A percentile compares a stretch with the other conserved stretches of the same genome.
These are phyloP conservation scores for Chlorophyllum brunneum DNA, from an alignment of 768 basidiomycete species.

Conservation along the genomic window DNA sequence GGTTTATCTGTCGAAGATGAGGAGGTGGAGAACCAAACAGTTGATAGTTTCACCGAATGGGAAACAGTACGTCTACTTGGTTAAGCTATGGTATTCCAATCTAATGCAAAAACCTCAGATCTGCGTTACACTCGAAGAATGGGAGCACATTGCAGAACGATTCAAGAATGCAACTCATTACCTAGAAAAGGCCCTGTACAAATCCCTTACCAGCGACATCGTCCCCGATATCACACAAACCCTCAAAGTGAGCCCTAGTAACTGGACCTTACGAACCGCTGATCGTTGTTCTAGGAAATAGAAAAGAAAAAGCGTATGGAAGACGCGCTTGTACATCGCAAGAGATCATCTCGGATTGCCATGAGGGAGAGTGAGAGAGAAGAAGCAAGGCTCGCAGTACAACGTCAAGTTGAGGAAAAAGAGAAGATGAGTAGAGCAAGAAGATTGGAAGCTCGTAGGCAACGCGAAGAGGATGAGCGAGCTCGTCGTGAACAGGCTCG, in stretches of 20 bases:
- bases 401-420: slow-evolving; percentile 59
- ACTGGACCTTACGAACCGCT: not conserved
- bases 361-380: slow-evolving; percentile 78
- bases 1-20: slow-evolving; percentile 7
- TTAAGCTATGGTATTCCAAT: not conserved
- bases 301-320: slow-evolving; percentile 61
- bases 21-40: slow-evolving; percentile 2
- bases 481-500: slow-evolving; percentile 54
- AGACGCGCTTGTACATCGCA: slow-evolving; percentile 78
- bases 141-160: slow-evolving; percentile 74
- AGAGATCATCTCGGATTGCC: slow-evolving; percentile 88
- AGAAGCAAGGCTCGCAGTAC: slow-evolving; percentile 58
- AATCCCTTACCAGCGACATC: slow-evolving; percentile 57
- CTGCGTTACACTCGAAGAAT: slow-evolving; percentile 78
- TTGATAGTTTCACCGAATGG: slow-evolving; percentile 73
- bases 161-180: slow-evolving; percentile 78
- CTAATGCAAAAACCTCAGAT: slow-evolving; percentile 44
- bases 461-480: slow-evolving; percentile 55
- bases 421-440: slow-evolving; percentile 64
- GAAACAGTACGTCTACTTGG: slow-evolving; percentile 63
- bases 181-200: slow-evolving; percentile 76
- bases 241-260: slow-evolving; percentile 47
- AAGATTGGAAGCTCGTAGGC: slow-evolving; percentile 51
- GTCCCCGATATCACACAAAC: slow-evolving; percentile 68
- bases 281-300: slow-evolving; percentile 45